These are phyloP conservation scores for Candida stauntonica DNA, from an alignment of 805 yeast genomes.

Conservation along the genomic window DNA sequence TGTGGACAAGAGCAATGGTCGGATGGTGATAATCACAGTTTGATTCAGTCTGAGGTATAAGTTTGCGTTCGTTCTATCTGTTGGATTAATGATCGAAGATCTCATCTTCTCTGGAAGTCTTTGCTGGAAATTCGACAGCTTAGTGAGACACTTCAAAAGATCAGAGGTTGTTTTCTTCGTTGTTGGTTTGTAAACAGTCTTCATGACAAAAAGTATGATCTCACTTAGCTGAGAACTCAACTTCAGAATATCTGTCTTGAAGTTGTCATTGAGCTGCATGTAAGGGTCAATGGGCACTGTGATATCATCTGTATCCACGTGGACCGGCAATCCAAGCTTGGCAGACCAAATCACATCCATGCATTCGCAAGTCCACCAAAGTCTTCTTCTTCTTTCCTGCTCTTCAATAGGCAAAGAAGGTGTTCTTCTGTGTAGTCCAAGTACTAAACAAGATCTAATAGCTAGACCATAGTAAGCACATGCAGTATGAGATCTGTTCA, in stretches of 20 bases:
- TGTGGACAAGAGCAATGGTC: conserved; percentile 33
- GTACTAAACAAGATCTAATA: conserved; percentile 28
- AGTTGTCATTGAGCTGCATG: conserved; percentile 28
- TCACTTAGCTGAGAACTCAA: conserved; percentile 24
- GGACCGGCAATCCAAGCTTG: conserved; percentile 34
- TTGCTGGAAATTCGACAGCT: conserved; percentile 25
- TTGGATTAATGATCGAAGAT: conserved; percentile 16
- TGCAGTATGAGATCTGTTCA: conserved; percentile 34
- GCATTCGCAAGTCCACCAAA: conserved; percentile 38
- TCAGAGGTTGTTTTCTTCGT: conserved; percentile 26
- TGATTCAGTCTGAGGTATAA: conserved; percentile 34
- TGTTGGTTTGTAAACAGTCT: conserved; percentile 30
- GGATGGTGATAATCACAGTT: conserved; percentile 31
- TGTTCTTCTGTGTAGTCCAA: conserved; percentile 31
- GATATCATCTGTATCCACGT: conserved; percentile 30
- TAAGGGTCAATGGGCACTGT: conserved; percentile 27
- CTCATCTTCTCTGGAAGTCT: conserved; percentile 19
- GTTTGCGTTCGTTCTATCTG: conserved; percentile 29
- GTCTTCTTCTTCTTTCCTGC: conserved; percentile 30
- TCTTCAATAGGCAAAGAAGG: conserved; percentile 21
- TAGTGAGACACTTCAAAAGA: conserved; percentile 21
- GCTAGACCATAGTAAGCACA: conserved; percentile 34
- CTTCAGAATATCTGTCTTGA: conserved; percentile 27
- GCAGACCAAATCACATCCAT: conserved; percentile 36
- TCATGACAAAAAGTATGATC: conserved; percentile 30